Evolutionary conservation across 2,329 filamentous ascomycete genomes (phyloP).

Genomic region (Neocucurbitaria cava): DNA sequence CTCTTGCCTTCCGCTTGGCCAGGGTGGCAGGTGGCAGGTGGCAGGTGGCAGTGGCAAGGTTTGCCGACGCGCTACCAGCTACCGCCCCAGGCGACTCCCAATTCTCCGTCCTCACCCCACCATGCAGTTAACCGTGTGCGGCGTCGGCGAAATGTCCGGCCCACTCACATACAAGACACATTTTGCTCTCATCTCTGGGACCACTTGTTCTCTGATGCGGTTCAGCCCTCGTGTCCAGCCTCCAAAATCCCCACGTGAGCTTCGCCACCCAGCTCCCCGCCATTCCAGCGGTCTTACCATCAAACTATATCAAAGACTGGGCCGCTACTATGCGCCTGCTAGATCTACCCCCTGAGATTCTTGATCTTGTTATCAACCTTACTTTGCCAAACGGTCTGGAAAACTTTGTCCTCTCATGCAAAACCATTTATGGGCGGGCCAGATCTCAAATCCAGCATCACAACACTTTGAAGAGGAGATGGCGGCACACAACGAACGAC

Average conservation of each 20-base stretch:
- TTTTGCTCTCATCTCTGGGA: neutral
- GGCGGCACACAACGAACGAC: conserved; percentile 33
- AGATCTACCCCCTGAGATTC: conserved; percentile 41
- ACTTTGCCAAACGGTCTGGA: conserved; percentile 37
- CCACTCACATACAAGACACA: neutral
- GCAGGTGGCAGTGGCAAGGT: too few species aligned
- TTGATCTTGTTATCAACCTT: conserved; percentile 39
- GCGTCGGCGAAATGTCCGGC: neutral
- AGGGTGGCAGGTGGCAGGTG: too few species aligned
- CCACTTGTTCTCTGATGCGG: neutral
- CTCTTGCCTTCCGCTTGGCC: neutral
- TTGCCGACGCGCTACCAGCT: neutral
- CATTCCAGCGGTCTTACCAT: neutral
- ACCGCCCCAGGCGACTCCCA: neutral
- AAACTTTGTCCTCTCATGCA: conserved; percentile 39
- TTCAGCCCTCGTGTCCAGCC: neutral
- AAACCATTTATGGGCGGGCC: conserved; percentile 35
- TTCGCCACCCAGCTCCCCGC: neutral
- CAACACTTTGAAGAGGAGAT: conserved; percentile 33
- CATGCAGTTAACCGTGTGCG: neutral
- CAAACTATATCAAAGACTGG: neutral
- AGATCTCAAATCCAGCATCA: conserved; percentile 35
- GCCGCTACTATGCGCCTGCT: conserved; percentile 36
- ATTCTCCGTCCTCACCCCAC: neutral
- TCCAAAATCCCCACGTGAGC: neutral